Conservation (phyloP, 2,329 filamentous ascomycete genomes). For the Epichloe aotearoae region DNA sequence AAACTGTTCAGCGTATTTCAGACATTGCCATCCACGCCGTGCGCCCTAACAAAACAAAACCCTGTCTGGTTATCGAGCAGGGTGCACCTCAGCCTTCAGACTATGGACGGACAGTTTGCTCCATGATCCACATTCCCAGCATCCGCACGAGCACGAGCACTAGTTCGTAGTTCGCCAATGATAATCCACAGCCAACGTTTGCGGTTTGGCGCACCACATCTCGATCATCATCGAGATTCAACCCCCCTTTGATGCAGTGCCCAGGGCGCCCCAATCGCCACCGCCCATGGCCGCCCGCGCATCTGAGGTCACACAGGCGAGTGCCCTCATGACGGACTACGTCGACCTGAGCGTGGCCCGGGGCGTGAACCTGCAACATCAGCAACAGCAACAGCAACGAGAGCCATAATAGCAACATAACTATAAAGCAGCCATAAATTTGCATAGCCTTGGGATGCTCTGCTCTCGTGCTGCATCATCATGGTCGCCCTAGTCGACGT, state of each 20-base stretch:
- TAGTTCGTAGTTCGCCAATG: neutral
- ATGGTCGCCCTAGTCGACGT: conserved; percentile 1
- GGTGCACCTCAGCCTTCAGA: neutral
- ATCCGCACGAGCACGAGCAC: neutral
- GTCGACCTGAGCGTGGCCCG: neutral
- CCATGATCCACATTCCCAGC: neutral
- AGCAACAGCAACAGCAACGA: neutral
- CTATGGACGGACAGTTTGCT: neutral
- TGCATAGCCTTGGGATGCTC: neutral
- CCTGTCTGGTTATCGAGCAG: no score
- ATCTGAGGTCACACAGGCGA: neutral
- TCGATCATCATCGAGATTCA: neutral
- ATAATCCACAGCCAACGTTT: neutral
- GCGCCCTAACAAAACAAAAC: neutral
- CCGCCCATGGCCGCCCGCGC: neutral
- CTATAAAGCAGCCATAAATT: no score
- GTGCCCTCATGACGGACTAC: neutral
- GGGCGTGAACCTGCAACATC: neutral
- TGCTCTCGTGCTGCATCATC: neutral
- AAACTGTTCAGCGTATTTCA: no score
- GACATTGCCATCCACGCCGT: neutral
- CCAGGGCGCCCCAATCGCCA: neutral
- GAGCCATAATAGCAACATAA: neutral
- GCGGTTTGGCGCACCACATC: neutral
- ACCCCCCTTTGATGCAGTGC: neutral